Evolutionary conservation across 352 stramenopile genomes (phyloP).

Genomic region (Phytophthora pseudosyringae): DNA sequence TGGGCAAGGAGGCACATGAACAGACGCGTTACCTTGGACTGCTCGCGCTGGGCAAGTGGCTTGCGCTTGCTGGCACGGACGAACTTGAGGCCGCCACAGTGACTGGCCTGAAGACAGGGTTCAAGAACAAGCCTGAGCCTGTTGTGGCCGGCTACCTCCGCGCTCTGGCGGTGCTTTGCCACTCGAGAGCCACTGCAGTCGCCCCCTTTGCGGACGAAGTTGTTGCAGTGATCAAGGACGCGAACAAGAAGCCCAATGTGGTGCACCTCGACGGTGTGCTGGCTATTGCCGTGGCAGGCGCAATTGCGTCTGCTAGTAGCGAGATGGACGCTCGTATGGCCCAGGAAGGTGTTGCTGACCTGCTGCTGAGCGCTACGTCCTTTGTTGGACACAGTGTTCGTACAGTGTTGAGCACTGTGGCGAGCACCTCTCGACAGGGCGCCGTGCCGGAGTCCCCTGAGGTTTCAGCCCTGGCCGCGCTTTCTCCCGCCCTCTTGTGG

Average conservation of each 20-base stretch:
- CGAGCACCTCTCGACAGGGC: slow-evolving; percentile 22
- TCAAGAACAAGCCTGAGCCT: slow-evolving; percentile 79
- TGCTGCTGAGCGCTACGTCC: slow-evolving; percentile 52
- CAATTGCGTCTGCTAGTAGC: slow-evolving; percentile 62
- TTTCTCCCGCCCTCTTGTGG: slow-evolving; percentile 67
- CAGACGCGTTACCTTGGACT: slow-evolving; percentile 76
- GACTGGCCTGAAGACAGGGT: slow-evolving; percentile 51
- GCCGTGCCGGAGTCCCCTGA: slow-evolving; percentile 52
- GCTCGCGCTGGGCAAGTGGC: slow-evolving; percentile 78
- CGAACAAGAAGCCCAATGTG: slow-evolving; percentile 83
- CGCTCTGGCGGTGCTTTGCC: slow-evolving; percentile 56
- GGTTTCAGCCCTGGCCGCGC: slow-evolving; percentile 57
- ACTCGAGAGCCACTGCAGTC: slow-evolving; percentile 32
- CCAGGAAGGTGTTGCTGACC: slow-evolving; percentile 49
- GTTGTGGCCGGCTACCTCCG: slow-evolving; percentile 74
- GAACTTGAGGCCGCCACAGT: slow-evolving; percentile 52
- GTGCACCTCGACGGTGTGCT: slow-evolving; percentile 80
- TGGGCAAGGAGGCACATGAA: slow-evolving; percentile 87
- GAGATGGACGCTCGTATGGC: slow-evolving; percentile 66
- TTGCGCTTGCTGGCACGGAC: slow-evolving; percentile 55
- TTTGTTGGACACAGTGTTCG: slow-evolving; percentile 62
- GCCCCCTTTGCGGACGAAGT: slow-evolving; percentile 58
- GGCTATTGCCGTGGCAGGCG: slow-evolving; percentile 64
- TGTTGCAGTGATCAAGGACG: slow-evolving; percentile 59
- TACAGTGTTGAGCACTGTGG: slow-evolving; percentile 42